Conservation (phyloP, 768 basidiomycete genomes). For the Leccinum aurantiacum region DNA sequence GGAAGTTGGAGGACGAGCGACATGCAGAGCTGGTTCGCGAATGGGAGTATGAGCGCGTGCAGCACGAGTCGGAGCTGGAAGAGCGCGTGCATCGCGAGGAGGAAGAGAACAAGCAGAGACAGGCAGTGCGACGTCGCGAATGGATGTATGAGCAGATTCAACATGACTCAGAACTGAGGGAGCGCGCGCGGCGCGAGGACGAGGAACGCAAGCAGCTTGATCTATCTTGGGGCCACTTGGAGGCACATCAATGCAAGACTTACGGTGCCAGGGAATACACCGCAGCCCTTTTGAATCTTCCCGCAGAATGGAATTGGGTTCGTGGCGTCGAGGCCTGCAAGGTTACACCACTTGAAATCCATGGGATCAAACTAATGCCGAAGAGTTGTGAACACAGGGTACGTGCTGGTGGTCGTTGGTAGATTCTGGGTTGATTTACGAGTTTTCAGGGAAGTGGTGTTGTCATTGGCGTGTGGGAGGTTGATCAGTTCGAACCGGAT, state of each 20-base stretch:
- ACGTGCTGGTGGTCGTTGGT: background rate
- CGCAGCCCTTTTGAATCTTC: background rate
- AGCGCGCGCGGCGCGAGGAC: background rate
- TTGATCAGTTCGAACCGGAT: background rate
- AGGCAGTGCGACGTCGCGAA: background rate
- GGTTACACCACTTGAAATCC: background rate
- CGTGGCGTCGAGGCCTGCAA: background rate
- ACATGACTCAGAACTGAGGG: background rate
- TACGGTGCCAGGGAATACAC: background rate
- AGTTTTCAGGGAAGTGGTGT: background rate
- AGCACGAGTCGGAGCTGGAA: conserved; percentile 5
- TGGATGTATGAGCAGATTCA: background rate
- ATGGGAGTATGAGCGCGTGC: conserved; percentile 20
- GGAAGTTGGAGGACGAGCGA: conserved; percentile 21
- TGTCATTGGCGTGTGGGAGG: background rate
- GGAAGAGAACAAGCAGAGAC: background rate
- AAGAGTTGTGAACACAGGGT: background rate
- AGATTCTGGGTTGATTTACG: background rate
- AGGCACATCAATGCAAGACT: background rate
- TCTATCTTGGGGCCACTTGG: background rate
- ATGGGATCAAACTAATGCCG: background rate
- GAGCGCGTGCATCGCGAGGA: background rate
- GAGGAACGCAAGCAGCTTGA: background rate
- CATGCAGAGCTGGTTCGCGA: conserved; percentile 8
- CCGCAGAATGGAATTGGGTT: background rate